A percentile compares a stretch with the other conserved stretches of the same genome.
Conservation (phyloP, 257 asterid genomes). For the Hygrophila difformis region DNA sequence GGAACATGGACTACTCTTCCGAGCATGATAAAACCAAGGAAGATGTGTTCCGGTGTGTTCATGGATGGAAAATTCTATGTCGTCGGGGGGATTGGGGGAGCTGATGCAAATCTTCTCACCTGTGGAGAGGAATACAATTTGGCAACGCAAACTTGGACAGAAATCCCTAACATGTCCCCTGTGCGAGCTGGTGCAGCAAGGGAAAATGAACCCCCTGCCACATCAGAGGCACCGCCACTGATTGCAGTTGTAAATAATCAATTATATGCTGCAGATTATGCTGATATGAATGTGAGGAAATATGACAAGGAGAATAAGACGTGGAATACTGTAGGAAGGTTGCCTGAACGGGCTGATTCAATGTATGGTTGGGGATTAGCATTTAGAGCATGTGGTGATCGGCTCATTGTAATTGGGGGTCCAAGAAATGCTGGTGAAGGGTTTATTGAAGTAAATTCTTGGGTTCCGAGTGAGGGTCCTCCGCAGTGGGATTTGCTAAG, state of each 20-base stretch:
- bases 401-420: constrained; percentile 70
- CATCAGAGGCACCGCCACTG: constrained; percentile 72
- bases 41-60: constrained; percentile 82
- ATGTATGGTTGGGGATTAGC: constrained; percentile 89
- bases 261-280: constrained; percentile 70
- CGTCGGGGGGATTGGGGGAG: constrained; percentile 60
- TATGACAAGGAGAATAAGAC: constrained; percentile 34
- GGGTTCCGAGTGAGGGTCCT: constrained; percentile 60
- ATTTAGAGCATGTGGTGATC: constrained; percentile 76
- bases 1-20: constrained; percentile 58
- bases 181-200: neutral
- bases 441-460: constrained; percentile 60
- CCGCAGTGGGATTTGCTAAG: constrained; percentile 78
- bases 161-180: constrained; percentile 78
- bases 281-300: constrained; percentile 47
- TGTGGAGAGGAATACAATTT: constrained; percentile 44
- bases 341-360: constrained; percentile 65
- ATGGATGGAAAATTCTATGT: constrained; percentile 75
- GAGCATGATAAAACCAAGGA: constrained; percentile 62
- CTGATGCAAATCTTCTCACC: constrained; percentile 21
- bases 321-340: constrained; percentile 56
- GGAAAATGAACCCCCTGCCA: constrained; percentile 19
- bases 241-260: constrained; percentile 73
- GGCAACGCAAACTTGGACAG: constrained; percentile 55
- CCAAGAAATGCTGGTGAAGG: constrained; percentile 53